Evolutionary conservation across 2,329 filamentous ascomycete genomes (phyloP).

Genomic region (Tolypocladium capitatum): DNA sequence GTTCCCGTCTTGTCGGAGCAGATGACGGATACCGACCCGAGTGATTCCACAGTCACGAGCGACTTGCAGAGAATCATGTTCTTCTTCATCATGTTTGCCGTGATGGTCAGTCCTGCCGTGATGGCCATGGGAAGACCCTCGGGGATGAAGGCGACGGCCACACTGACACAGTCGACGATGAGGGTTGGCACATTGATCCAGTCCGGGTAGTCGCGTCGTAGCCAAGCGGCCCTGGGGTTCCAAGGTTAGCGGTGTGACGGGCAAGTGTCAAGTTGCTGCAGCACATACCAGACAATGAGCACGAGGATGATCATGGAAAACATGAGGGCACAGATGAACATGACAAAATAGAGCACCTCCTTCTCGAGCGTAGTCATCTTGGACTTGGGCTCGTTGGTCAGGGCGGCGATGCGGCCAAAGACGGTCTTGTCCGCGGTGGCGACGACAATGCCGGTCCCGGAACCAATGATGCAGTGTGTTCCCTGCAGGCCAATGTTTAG

Average conservation of each 20-base stretch:
- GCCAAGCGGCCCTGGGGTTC: slow-evolving; percentile 48
- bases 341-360: slow-evolving; percentile 61
- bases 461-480: slow-evolving; percentile 64
- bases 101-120: slow-evolving; percentile 60
- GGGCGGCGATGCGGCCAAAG: slow-evolving; percentile 61
- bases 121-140: slow-evolving; percentile 61
- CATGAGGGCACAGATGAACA: slow-evolving; percentile 57
- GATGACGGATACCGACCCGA: slow-evolving; percentile 59
- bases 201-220: slow-evolving; percentile 50
- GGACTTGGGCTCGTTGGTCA: slow-evolving; percentile 56
- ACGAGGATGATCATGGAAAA: slow-evolving; percentile 50
- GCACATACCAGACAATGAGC: slow-evolving; percentile 48
- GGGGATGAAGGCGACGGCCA: slow-evolving; percentile 64
- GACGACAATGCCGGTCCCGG: slow-evolving; percentile 53
- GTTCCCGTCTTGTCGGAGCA: slow-evolving; percentile 71
- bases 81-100: slow-evolving; percentile 62
- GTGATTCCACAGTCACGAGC: slow-evolving; percentile 63
- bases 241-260: background rate
- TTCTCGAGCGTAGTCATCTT: slow-evolving; percentile 57
- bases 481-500: slow-evolving; percentile 64
- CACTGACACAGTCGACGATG: slow-evolving; percentile 60
- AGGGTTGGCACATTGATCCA: slow-evolving; percentile 62
- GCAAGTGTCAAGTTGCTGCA: background rate
- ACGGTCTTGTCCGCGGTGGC: slow-evolving; percentile 61
- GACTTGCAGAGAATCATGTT: slow-evolving; percentile 71